Evolutionary conservation across 768 basidiomycete species (phyloP), one percentile per base, ranked within the genome.

Genomic region (Mycena floridula): DNA sequence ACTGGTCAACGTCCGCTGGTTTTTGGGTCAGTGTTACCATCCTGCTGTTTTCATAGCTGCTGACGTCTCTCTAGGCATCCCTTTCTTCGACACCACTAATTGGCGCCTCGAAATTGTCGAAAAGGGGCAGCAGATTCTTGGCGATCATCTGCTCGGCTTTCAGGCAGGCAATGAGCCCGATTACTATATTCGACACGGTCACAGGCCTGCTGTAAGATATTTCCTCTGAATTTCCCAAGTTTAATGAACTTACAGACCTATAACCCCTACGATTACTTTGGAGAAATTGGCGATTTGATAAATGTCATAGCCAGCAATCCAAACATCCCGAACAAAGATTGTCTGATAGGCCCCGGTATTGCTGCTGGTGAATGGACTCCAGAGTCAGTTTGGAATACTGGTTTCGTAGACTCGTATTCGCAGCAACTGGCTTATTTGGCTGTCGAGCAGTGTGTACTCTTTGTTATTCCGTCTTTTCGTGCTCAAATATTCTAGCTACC

Each of bases 131-230:
- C 41, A 55, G 15, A 70, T 77, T 45, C 56, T 80, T 7, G 79
- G 78, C 2, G 51, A 62, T 27, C 62, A 67, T 44, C 58, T 79
- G 20, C 47, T 72, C 15, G 77, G 74, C 0, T 54, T 74, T 24
- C 71, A 77, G 51, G 61, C 72, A 4, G 75, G 72, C 2, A 79
- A 79, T 50, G 78, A 79, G 49, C 78, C 77, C 15, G 77, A 80
- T 58, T 66, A 78, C 47, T 79, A 72, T 47, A 58, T 32, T 16
- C 9, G 16, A 9, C 9, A 32, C 28, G 28, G 28, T 16, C 28
- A 32, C 28, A 9, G 28, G 9, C 28, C 9, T 9, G 28, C 9
- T 9, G 28, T 9, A 32, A n/a, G n/a, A 35, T 43, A 4, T 50
- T 51, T 6, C 24, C 43, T 1, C 58, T 68, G 48, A 76, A 70